A percentile compares a stretch with the other conserved stretches of the same genome.
Evolutionary conservation across 331 rosid species (phyloP).

Genomic region (Cydonia oblonga): DNA sequence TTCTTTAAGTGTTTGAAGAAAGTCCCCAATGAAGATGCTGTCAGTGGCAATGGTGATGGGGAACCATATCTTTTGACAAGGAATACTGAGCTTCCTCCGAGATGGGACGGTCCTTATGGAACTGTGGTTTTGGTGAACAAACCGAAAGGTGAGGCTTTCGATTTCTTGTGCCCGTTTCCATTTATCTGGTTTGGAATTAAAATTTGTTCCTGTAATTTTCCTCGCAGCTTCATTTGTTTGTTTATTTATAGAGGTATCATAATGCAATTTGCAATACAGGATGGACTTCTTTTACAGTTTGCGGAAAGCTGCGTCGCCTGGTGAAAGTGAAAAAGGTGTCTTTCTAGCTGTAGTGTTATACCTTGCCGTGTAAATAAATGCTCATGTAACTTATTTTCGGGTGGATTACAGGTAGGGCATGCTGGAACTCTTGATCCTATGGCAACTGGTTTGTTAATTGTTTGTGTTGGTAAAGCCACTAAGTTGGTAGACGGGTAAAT

Average conservation of each 20-base stretch:
- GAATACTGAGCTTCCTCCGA: slow-evolving; percentile 63
- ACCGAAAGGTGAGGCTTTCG: slow-evolving; percentile 62
- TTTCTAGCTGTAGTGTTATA: neutral
- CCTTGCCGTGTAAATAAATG: neutral
- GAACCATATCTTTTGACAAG: slow-evolving; percentile 65
- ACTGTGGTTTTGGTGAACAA: slow-evolving; percentile 81
- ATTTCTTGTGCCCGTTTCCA: neutral
- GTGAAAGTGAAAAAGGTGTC: slow-evolving; percentile 90
- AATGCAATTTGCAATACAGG: slow-evolving; percentile 35
- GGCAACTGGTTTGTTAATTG: slow-evolving; percentile 95
- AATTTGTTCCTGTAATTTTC: neutral
- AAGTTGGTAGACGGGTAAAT: slow-evolving; percentile 69
- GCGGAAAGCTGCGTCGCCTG: slow-evolving; percentile 94
- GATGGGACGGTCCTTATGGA: slow-evolving; percentile 73
- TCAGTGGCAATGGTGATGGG: slow-evolving; percentile 19
- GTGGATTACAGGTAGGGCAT: slow-evolving; percentile 76
- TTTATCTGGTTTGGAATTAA: neutral
- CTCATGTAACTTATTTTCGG: neutral
- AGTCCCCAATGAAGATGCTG: slow-evolving; percentile 36
- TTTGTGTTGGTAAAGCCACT: slow-evolving; percentile 95
- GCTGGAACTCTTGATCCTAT: slow-evolving; percentile 99
- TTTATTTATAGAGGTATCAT: slow-evolving; percentile 5
- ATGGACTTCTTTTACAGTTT: slow-evolving; percentile 96
- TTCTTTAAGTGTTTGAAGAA: slow-evolving; percentile 84
- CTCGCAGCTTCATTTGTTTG: neutral